Evolutionary conservation across 805 yeast species (phyloP), one percentile per base, ranked within the genome.

Genomic region (Saturnispora halmiae): DNA sequence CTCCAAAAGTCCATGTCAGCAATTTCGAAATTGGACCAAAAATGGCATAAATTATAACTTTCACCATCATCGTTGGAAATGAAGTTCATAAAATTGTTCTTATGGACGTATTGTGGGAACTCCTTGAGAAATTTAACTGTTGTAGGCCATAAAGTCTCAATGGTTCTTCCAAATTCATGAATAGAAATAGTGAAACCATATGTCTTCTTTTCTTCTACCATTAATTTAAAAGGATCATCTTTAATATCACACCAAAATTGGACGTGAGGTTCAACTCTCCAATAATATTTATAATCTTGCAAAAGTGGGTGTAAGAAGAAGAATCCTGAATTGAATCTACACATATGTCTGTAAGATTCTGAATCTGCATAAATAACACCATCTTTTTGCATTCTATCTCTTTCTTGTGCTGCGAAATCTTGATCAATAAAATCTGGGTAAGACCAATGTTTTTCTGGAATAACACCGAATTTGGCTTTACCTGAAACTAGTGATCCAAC

Each of bases 381-480:
- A 34, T 50, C 59, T 15, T 54, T 55, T 25, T 47, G 51, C 86
- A 83, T 74, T 38, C 68, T 61, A 46, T 70, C 69, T 50, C 95
- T 72, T 29, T 73, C 70, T 20, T 60, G 52, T 1, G 75, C 77
- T 18, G 95, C 95, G 61, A 72, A 73, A 15, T 73, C 75, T 59
- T 67, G 71, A 60, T 87, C 94, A 40, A 90, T 75, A 72, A 75
- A 79, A 15, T 67, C 79, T 3, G 97, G 96, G 55, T 77, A 79
- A 2, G 87, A 74, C 96, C 96, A 87, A 56, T 83, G 90, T 51
- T 81, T 85, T 39, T 63, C 55, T 6, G 88, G 87, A 43, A 87
- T 78, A 31, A 69, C 42, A 6, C 90, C 95, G 57, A 77, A 88
- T 56, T 74, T 72, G 36, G 80, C 75, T 28, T 62, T 68, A 35